A percentile compares a stretch with the other conserved stretches of the same genome.
Evolutionary conservation across 2,329 filamentous ascomycete species (phyloP).

Genomic region (Apiospora phragmitis): DNA sequence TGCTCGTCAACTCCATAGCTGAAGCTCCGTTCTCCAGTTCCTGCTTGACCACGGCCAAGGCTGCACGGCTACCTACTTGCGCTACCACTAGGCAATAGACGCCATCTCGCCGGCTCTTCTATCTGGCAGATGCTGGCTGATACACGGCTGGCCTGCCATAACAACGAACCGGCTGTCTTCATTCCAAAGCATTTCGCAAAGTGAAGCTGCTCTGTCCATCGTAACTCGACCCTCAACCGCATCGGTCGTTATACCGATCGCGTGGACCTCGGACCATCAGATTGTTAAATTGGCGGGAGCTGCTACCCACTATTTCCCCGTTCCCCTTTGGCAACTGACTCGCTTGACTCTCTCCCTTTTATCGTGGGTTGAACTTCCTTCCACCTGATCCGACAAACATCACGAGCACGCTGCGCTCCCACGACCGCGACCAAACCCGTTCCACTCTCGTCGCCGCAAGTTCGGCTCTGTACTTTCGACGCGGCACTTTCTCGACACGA

Average conservation of each 20-base stretch:
- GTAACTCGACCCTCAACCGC: neutral
- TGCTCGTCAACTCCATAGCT: neutral
- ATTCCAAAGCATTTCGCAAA: neutral
- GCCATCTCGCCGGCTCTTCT: neutral
- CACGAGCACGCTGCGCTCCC: neutral
- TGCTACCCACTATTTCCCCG: constrained; percentile 1
- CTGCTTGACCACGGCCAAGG: neutral
- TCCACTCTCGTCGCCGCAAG: neutral
- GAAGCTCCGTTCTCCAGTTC: constrained; percentile 3
- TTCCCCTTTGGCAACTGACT: neutral
- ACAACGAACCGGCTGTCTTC: neutral
- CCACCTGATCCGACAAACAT: neutral
- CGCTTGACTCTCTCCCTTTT: neutral
- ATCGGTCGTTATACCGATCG: neutral
- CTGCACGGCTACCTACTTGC: constrained; percentile 2
- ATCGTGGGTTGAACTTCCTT: neutral
- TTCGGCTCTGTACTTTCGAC: neutral
- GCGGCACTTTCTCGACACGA: neutral
- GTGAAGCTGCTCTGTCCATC: neutral
- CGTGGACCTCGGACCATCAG: neutral
- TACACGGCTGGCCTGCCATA: neutral
- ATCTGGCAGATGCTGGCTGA: neutral
- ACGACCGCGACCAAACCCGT: neutral
- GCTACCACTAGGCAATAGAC: neutral
- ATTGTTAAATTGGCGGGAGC: neutral